Percentiles rank a stretch among this genome's conserved stretches.
These are phyloP conservation scores for Mycena kentingensis DNA, from an alignment of 768 basidiomycete species.

Conservation along the genomic window DNA sequence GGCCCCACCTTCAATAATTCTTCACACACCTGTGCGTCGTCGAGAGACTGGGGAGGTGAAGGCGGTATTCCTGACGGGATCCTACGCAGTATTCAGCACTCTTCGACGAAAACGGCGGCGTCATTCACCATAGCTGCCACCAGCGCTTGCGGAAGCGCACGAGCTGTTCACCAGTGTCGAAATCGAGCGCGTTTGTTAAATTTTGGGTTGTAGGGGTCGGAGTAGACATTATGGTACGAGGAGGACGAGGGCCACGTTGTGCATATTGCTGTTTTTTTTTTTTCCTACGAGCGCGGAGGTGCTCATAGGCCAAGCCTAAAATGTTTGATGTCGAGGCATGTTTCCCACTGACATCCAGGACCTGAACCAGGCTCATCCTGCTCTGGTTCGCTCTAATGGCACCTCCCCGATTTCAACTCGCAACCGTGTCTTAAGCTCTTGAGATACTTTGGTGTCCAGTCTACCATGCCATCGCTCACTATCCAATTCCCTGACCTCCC, in stretches of 20 bases:
- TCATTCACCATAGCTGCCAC: constrained; percentile 65
- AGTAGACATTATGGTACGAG: not conserved
- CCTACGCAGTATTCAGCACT: constrained; percentile 38
- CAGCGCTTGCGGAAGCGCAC: constrained; percentile 47
- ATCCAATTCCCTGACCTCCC: constrained; percentile 31
- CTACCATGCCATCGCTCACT: constrained; percentile 31
- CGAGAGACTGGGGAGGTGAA: constrained; percentile 53
- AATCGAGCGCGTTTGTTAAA: constrained; percentile 30
- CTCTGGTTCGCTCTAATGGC: constrained; percentile 12
- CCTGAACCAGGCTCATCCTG: constrained; percentile 2
- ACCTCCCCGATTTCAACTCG: too few species aligned
- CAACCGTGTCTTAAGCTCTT: not conserved
- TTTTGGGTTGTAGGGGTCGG: constrained; percentile 7
- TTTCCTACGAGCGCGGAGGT: not conserved
- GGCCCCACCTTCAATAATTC: not conserved
- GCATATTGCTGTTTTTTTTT: not conserved
- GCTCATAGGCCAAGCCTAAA: constrained; percentile 1
- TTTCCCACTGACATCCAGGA: not conserved
- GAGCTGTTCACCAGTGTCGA: constrained; percentile 43
- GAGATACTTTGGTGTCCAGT: not conserved
- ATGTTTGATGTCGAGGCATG: not conserved
- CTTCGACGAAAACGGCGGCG: too few species aligned
- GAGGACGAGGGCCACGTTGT: not conserved
- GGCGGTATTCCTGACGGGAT: constrained; percentile 60
- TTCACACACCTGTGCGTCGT: constrained; percentile 50